Conservation (phyloP, 2,329 filamentous ascomycete species). For the Apiospora marii region DNA sequence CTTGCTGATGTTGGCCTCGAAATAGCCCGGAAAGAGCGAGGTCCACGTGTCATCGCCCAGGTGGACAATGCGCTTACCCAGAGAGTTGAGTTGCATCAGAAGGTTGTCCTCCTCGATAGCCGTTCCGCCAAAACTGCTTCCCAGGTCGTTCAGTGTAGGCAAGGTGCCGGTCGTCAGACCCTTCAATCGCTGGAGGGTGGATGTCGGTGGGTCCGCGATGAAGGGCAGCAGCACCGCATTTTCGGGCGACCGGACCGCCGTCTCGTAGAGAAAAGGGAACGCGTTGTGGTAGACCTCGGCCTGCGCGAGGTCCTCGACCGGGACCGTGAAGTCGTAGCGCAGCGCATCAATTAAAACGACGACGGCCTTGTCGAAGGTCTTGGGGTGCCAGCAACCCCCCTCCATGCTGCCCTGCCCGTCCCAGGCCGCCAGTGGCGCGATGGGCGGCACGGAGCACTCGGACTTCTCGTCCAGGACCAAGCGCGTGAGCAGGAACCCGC, state of each 20-base stretch:
- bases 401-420: conserved; percentile 53
- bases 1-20: conserved; percentile 83
- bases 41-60: conserved; percentile 99
- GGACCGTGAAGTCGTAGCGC: conserved; percentile 95
- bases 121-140: conserved; percentile 93
- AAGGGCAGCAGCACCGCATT: conserved; percentile 93
- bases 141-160: conserved; percentile 92
- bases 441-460: conserved; percentile 72
- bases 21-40: conserved; percentile 90
- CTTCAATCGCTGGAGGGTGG: conserved; percentile 90
- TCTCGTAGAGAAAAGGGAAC: conserved; percentile 86
- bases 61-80: conserved; percentile 81
- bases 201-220: conserved; percentile 95
- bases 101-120: conserved; percentile 93
- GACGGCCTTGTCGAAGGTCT: conserved; percentile 90
- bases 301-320: conserved; percentile 64
- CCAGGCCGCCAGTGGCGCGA: conserved; percentile 58
- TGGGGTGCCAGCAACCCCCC: conserved; percentile 93
- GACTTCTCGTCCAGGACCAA: conserved; percentile 81
- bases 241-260: conserved; percentile 73
- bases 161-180: conserved; percentile 94
- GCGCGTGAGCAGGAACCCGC: conserved; percentile 91
- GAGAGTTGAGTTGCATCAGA: conserved; percentile 70
- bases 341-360: conserved; percentile 92
- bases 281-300: conserved; percentile 82